A percentile compares a stretch with the other conserved stretches of the same genome.
Evolutionary conservation across 2,329 filamentous ascomycete genomes (phyloP).

Genomic region (Fulvia fulva): DNA sequence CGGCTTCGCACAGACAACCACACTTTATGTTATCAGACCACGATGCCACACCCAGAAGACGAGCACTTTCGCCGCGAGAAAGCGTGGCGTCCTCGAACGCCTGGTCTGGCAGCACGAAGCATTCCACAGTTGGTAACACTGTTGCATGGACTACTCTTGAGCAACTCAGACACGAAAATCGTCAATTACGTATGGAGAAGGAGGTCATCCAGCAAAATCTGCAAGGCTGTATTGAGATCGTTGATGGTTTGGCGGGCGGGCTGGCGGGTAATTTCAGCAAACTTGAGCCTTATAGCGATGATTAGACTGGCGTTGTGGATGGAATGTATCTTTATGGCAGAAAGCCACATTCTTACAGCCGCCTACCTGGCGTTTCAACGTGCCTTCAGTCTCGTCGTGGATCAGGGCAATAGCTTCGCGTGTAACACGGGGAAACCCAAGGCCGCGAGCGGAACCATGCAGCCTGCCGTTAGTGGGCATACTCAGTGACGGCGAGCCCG

Average conservation of each 20-base stretch:
- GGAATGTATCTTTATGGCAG: neutral
- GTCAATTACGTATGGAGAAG: slow-evolving; percentile 49
- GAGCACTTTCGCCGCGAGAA: neutral
- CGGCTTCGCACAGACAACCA: slow-evolving; percentile 30
- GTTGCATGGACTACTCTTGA: slow-evolving; percentile 52
- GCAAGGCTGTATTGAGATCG: slow-evolving; percentile 54
- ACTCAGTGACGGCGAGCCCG: too few relatives aligned
- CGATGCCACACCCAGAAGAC: neutral
- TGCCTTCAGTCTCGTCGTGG: too few relatives aligned
- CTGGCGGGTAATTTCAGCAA: neutral
- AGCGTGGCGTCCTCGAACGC: neutral
- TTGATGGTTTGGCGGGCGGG: slow-evolving; percentile 26
- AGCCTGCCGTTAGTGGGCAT: too few relatives aligned
- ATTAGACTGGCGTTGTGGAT: neutral
- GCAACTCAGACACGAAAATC: slow-evolving; percentile 51
- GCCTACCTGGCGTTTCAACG: too few relatives aligned
- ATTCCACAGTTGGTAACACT: slow-evolving; percentile 18
- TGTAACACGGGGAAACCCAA: too few relatives aligned
- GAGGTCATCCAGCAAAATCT: slow-evolving; percentile 52
- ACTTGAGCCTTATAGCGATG: neutral
- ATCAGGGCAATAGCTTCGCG: too few relatives aligned
- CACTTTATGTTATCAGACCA: slow-evolving; percentile 25
- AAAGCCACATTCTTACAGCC: too few relatives aligned
- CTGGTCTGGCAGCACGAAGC: slow-evolving; percentile 31
- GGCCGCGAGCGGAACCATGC: too few relatives aligned